A percentile compares a stretch with the other conserved stretches of the same genome.
Evolutionary conservation across 805 yeast species (phyloP).

Genomic region (Candida michaelii): DNA sequence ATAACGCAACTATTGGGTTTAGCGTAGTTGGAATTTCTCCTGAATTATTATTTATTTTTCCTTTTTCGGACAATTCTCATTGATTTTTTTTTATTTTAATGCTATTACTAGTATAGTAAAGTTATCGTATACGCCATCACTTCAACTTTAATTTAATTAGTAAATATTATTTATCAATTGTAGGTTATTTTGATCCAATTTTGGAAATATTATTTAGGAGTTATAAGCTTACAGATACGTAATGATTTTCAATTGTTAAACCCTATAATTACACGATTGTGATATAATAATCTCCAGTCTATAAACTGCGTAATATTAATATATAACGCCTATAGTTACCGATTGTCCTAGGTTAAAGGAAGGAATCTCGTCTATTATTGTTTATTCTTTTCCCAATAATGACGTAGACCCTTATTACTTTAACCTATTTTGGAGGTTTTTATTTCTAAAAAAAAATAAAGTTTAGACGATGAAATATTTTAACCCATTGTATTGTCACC

Average conservation of each 20-base stretch:
- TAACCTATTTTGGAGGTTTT: slow-evolving; percentile 1
- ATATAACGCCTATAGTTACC: no score
- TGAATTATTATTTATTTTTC: slow-evolving; percentile 14
- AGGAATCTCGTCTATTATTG: slow-evolving; percentile 4
- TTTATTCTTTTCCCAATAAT: not conserved
- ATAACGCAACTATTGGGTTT: slow-evolving; percentile 1
- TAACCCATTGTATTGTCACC: not conserved
- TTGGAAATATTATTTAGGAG: not conserved
- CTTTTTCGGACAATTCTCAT: slow-evolving; percentile 1
- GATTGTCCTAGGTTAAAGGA: not conserved
- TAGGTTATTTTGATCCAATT: not conserved
- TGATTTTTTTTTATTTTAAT: not conserved
- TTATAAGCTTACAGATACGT: not conserved
- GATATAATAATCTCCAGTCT: no score
- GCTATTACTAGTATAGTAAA: not conserved
- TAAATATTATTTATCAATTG: not conserved
- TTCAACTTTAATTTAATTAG: not conserved
- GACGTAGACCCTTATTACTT: slow-evolving; percentile 4
- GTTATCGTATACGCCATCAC: not conserved
- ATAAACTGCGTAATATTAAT: no score
- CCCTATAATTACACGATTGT: not conserved
- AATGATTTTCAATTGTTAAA: no score
- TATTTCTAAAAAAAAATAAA: not conserved
- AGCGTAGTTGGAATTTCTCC: slow-evolving; percentile 4
- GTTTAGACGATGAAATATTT: slow-evolving; percentile 4